Evolutionary conservation across 345 rosid genomes (phyloP), one percentile per base, ranked within the genome.

Genomic region (Brassica cretica): DNA sequence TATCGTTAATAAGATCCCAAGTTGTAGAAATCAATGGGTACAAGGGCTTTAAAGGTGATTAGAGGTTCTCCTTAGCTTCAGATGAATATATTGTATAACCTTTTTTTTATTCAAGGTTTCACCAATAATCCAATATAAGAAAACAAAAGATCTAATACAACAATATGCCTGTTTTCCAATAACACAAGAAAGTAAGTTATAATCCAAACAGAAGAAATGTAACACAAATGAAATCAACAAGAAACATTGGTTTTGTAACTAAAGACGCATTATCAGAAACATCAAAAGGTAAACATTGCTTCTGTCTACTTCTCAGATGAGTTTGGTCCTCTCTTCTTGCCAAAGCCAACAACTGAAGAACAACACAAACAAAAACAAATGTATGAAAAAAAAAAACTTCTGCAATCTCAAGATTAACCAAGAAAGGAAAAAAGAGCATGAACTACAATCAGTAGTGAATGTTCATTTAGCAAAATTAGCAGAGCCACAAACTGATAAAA

Each of bases 241-340:
- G 14, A 19, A 56, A 19, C 62, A 8, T 8, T 8, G 14, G 62
- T 14, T 19, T 16, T 2, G 24, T 56, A 19, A 56, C 64, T 59
- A 59, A 59, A 4, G 32, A 24, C n/a, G 5, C 37, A 27, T 62
- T 27, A 29, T 62, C 4, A 14, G 4, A 46, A 12, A 51, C 58
- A 5, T 1, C 58, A 51, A 51, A 53, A 53, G 19, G 21, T 53
- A 53, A 53, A 16, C 0, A 6, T 53, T 53, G 3, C 9, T 16
- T 16, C 21, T 3, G 10, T 11, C 56, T 68, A 69, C 44, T 69
- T 69, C 72, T 69, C 72, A 27, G 72, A 68, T 15, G 72, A 68
- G 61, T 68, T 68, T 15, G 72, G 72, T 49, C 72, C 72, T 61
- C 71, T 74, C 71, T 74, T 65, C 69, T 70, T 58, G 33, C 51